A percentile compares a stretch with the other conserved stretches of the same genome.
Evolutionary conservation across 345 rosid genomes (phyloP).

Genomic region (Eucalyptus caleyi): DNA sequence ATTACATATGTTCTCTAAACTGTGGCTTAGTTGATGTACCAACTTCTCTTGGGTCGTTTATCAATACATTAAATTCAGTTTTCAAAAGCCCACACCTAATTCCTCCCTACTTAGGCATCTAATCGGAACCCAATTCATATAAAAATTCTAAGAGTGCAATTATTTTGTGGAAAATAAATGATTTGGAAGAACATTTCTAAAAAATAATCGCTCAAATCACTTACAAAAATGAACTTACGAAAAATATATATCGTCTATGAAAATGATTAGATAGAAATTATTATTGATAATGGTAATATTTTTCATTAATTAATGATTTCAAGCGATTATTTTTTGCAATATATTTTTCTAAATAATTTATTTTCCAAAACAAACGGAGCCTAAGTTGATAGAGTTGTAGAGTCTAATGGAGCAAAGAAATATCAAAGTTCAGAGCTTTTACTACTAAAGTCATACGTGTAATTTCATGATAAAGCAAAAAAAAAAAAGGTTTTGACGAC

Average conservation of each 20-base stretch:
- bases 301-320: not conserved
- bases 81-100: not conserved
- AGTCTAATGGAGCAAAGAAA: not conserved
- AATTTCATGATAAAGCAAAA: not conserved
- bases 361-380: not conserved
- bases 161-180: too few relatives aligned
- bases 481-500: too few relatives aligned
- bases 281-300: not conserved
- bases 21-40: not conserved
- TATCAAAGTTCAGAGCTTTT: not conserved
- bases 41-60: not conserved
- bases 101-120: not conserved
- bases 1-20: not conserved
- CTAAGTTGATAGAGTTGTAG: not conserved
- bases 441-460: not conserved
- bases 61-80: not conserved
- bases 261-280: not conserved
- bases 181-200: too few relatives aligned
- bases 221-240: accelerated
- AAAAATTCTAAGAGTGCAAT: too few relatives aligned
- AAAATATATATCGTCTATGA: accelerated
- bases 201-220: too few relatives aligned
- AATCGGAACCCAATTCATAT: not conserved
- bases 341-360: not conserved
- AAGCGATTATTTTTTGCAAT: not conserved